Evolutionary conservation across 2,329 filamentous ascomycete species (phyloP), one percentile per base, ranked within the genome.

Genomic region (Calonectria ilicicola): DNA sequence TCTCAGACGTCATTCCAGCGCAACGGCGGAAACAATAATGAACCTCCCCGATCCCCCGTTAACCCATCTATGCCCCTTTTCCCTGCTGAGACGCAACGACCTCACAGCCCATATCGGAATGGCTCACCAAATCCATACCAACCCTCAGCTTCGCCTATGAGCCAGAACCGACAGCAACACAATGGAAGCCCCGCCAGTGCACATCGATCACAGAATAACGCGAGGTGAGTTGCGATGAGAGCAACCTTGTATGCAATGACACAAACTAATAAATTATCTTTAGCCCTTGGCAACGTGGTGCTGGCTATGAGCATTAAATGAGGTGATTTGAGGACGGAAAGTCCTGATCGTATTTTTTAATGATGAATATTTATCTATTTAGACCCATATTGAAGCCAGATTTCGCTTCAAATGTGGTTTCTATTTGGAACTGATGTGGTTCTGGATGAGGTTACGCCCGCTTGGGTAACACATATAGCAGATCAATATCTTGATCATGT

Each of bases 231-330:
- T 35, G 5, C 3, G 21, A 26, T 38, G 49, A 23, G 5, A 38
- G 7, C 35, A 12, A 14, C n/a, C 5, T 19, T 14, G 2, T 14
- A 29, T 38, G n/a, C n/a, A 10, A 38, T 8, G 38, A 2, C n/a
- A 49, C 3, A 70, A 66, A 40, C 80, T 80, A 73, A 78, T 67
- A n/a, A 15, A 19, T 32, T 32, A 5, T 9, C 46, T 29, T 69
- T 58, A 86, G 85, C 77, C 85, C 85, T 29, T 87, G 85, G 85
- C 85, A 87, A 76, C 85, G 85, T 72, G 85, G 85, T 72, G 85
- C 85, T 56, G 85, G 85, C 47, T 87, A 87, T 75, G 85, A 87
- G 23, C 82, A 85, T 46, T 79, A 74, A 74, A 72, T 68, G 76
- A 75, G 72, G 53, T 70, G 70, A 74, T 60, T 46, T 53, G 15